phyloP scores from a whole-genome alignment of 176 grass and related monocot species.

The Poa annua region DNA sequence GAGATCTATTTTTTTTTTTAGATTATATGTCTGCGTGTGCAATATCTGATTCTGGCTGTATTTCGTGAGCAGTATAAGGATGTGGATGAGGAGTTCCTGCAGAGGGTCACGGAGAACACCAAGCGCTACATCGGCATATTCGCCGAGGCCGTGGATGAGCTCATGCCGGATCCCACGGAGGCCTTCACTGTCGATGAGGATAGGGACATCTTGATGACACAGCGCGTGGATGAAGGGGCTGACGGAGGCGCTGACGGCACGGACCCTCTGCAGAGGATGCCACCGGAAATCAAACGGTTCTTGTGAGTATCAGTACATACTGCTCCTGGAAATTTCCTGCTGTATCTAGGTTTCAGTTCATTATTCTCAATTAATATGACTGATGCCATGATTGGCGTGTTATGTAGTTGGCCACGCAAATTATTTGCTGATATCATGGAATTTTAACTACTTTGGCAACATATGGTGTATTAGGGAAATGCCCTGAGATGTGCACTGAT shows the following conservation, averaged over 20 bases:
- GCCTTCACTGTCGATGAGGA: conserved; percentile 84
- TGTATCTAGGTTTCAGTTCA: neutral
- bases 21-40: neutral
- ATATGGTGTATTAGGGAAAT: neutral
- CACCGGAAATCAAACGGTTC: conserved; percentile 93
- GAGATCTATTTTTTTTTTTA: neutral
- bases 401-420: neutral
- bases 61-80: conserved; percentile 67
- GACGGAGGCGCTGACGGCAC: conserved; percentile 55
- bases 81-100: conserved; percentile 80
- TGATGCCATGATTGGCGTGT: neutral
- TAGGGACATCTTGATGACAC: conserved; percentile 92
- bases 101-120: conserved; percentile 82
- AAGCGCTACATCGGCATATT: conserved; percentile 82
- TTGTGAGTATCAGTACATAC: conserved; percentile 59
- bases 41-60: conserved; percentile 25
- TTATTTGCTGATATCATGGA: neutral
- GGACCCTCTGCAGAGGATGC: conserved; percentile 85
- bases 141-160: conserved; percentile 78
- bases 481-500: neutral
- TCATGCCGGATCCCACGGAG: conserved; percentile 96
- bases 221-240: conserved; percentile 80
- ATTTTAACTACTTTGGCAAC: neutral
- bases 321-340: neutral
- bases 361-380: neutral